phyloP scores from a whole-genome alignment of 208 protist species.

The Acanthamoeba culbertsoni region DNA sequence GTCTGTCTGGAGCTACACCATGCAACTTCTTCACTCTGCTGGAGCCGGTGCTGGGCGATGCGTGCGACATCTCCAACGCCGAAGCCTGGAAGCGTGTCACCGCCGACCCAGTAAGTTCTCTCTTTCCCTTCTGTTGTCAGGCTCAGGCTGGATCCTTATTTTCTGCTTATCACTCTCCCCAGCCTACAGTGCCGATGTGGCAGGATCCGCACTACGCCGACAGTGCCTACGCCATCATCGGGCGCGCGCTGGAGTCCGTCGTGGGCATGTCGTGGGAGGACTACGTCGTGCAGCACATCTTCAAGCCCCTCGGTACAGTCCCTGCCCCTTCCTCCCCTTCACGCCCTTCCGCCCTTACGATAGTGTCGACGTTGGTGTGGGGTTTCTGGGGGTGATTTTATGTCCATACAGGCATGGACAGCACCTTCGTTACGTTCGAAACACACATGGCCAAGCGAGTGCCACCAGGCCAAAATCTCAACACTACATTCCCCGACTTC shows the following conservation, averaged over 20 bases:
- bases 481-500: neutral
- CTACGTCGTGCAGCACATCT: neutral
- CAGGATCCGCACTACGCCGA: neutral
- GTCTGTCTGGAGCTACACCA: neutral
- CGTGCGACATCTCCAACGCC: constrained; percentile 35
- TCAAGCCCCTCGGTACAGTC: neutral
- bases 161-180: neutral
- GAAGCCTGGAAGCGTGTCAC: constrained; percentile 30
- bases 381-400: neutral
- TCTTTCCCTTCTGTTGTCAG: neutral
- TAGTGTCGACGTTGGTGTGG: neutral
- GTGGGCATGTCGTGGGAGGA: neutral
- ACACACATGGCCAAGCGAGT: neutral
- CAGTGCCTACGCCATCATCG: constrained; percentile 3
- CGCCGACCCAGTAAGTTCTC: neutral
- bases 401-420: neutral
- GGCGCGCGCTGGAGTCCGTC: neutral
- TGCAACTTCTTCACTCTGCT: constrained; percentile 46
- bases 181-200: neutral
- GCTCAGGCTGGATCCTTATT: too few relatives aligned
- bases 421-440: neutral
- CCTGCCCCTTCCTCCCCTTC: neutral
- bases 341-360: neutral
- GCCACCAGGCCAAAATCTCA: neutral
- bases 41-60: neutral